These are phyloP conservation scores for Trametes gibbosa DNA, from an alignment of 768 basidiomycete species.

Conservation along the genomic window DNA sequence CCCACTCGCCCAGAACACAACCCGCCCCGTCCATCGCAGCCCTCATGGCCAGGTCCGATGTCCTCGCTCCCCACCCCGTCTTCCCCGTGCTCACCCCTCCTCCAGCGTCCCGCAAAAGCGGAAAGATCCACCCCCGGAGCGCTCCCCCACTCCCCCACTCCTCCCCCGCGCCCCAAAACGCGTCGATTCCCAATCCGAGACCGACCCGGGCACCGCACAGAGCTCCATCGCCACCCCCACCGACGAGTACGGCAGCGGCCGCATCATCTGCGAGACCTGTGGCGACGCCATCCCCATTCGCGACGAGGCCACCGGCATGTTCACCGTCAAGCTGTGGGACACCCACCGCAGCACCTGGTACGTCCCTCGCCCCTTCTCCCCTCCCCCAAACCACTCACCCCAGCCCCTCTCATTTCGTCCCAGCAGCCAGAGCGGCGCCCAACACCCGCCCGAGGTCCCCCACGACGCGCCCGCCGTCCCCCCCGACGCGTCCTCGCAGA, in stretches of 20 bases:
- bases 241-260: constrained; percentile 64
- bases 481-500: constrained; percentile 20
- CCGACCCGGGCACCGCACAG: constrained; percentile 4
- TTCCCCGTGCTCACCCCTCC: not conserved
- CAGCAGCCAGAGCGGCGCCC: constrained; percentile 22
- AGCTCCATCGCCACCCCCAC: constrained; percentile 20
- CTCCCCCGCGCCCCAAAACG: constrained; percentile 7
- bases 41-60: constrained; percentile 17
- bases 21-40: constrained; percentile 14
- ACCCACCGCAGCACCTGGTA: constrained; percentile 62
- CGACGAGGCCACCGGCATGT: constrained; percentile 58
- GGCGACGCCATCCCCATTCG: constrained; percentile 61
- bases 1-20: constrained; percentile 1
- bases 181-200: constrained; percentile 5
- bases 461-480: constrained; percentile 5
- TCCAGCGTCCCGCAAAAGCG: constrained; percentile 40
- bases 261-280: constrained; percentile 65
- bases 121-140: constrained; percentile 32
- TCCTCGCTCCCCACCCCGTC: not conserved
- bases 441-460: constrained; percentile 9
- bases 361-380: constrained; percentile 20
- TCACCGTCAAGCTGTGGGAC: constrained; percentile 68
- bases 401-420: not conserved
- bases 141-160: not conserved
- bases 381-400: not conserved